These are phyloP conservation scores for Cryphonectria japonica DNA, from an alignment of 2,329 filamentous ascomycete species.

Conservation along the genomic window DNA sequence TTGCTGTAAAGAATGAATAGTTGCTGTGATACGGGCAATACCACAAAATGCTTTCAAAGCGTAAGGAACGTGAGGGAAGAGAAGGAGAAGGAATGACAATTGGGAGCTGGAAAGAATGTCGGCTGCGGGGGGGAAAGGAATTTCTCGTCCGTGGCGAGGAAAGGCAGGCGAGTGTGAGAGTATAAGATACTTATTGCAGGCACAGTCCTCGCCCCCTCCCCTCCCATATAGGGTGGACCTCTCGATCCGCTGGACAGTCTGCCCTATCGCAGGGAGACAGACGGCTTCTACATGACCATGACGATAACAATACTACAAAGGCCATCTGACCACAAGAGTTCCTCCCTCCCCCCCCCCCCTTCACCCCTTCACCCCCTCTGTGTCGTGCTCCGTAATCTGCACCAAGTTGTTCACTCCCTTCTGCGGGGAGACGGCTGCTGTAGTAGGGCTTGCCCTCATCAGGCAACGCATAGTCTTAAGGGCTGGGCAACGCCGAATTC, in stretches of 20 bases:
- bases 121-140: not conserved
- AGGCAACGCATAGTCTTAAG: slow-evolving; percentile 26
- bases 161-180: slow-evolving; percentile 1
- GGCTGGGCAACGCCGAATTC: slow-evolving; percentile 12
- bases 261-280: not conserved
- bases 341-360: not conserved
- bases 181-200: slow-evolving; percentile 15
- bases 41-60: slow-evolving; percentile 50
- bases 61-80: slow-evolving; percentile 43
- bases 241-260: not conserved
- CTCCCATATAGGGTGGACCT: not conserved
- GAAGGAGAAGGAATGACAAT: slow-evolving; percentile 27
- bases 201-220: not conserved
- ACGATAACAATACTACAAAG: slow-evolving; percentile 5
- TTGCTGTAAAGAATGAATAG: slow-evolving; percentile 35
- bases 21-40: slow-evolving; percentile 27
- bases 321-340: not conserved
- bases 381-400: not conserved
- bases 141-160: slow-evolving; percentile 8
- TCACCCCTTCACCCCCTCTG: not conserved
- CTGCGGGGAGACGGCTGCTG: not conserved
- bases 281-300: not conserved
- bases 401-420: slow-evolving; percentile 9
- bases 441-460: slow-evolving; percentile 10
- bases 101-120: slow-evolving; percentile 24